Evolutionary conservation across 75 land plant species (phyloP).

Genomic region (Adiantum capillusveneris): DNA sequence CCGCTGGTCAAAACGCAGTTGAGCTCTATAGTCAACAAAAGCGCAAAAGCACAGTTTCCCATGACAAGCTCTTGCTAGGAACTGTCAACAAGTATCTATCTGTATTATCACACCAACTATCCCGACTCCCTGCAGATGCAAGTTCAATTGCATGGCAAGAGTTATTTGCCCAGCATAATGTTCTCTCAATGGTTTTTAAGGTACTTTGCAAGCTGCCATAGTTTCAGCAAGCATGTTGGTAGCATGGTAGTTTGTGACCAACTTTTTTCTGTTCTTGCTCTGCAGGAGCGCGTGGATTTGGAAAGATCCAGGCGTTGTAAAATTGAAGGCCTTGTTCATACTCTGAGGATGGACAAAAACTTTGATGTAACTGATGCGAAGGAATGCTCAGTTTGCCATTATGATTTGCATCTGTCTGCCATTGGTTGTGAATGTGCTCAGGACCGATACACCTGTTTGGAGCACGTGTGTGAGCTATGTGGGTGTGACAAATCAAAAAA

Average conservation of each 20-base stretch:
- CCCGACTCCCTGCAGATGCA: not conserved
- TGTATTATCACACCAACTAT: conserved; percentile 19
- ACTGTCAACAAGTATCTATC: conserved; percentile 13
- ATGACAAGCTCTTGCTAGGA: conserved; percentile 32
- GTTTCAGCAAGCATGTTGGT: too few relatives aligned
- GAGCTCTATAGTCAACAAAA: conserved; percentile 27
- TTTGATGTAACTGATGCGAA: conserved; percentile 23
- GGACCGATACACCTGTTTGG: conserved; percentile 26
- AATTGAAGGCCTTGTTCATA: conserved; percentile 1
- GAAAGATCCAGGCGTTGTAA: conserved; percentile 12
- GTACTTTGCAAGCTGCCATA: too few relatives aligned
- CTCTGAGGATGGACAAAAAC: conserved; percentile 19
- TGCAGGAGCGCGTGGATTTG: conserved; percentile 21
- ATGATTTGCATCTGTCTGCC: conserved; percentile 38
- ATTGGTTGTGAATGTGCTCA: conserved; percentile 27
- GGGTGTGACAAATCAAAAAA: conserved; percentile 16
- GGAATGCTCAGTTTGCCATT: conserved; percentile 24
- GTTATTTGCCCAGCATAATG: conserved; percentile 37
- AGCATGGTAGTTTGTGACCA: too few relatives aligned
- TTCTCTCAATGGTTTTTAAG: conserved; percentile 26
- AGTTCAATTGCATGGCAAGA: conserved; percentile 34
- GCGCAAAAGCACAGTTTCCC: conserved; percentile 34
- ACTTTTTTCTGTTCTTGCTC: not conserved
- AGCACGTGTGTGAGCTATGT: conserved; percentile 24
- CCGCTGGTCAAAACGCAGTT: conserved; percentile 34